Conservation (phyloP, 106 monocot species). For the Chionographis japonica region DNA sequence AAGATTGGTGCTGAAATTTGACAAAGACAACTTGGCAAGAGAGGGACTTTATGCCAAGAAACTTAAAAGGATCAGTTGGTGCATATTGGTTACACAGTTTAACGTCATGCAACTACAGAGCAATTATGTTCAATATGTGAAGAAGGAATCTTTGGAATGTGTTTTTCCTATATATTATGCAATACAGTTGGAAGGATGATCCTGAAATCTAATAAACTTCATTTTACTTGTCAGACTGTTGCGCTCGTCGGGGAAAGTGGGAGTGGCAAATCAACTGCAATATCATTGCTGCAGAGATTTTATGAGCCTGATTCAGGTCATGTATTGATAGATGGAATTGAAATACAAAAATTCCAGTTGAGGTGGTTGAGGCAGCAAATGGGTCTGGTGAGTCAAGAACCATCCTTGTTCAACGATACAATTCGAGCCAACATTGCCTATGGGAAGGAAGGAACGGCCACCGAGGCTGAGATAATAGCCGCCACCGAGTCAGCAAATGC, state of each 20-base stretch:
- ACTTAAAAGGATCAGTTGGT: no score
- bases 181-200: no score
- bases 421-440: slow-evolving; percentile 22
- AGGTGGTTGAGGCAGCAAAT: slow-evolving; percentile 22
- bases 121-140: no score
- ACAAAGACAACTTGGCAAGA: no score
- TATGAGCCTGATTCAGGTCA: slow-evolving; percentile 20
- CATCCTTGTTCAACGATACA: slow-evolving; percentile 13
- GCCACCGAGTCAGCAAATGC: slow-evolving; percentile 17
- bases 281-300: slow-evolving; percentile 17
- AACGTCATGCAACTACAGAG: no score
- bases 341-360: slow-evolving; percentile 16
- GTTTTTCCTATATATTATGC: no score
- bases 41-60: no score
- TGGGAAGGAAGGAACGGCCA: slow-evolving; percentile 18
- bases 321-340: slow-evolving; percentile 16
- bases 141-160: no score
- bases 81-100: no score
- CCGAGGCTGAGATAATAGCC: slow-evolving; percentile 12
- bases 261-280: slow-evolving; percentile 19
- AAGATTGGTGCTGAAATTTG: no score
- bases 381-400: slow-evolving; percentile 21
- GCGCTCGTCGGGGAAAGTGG: slow-evolving; percentile 18
- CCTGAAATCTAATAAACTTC: not conserved
- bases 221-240: slow-evolving; percentile 10